phyloP scores from a whole-genome alignment of 805 yeast genomes.

The Kodamaea restingae region DNA sequence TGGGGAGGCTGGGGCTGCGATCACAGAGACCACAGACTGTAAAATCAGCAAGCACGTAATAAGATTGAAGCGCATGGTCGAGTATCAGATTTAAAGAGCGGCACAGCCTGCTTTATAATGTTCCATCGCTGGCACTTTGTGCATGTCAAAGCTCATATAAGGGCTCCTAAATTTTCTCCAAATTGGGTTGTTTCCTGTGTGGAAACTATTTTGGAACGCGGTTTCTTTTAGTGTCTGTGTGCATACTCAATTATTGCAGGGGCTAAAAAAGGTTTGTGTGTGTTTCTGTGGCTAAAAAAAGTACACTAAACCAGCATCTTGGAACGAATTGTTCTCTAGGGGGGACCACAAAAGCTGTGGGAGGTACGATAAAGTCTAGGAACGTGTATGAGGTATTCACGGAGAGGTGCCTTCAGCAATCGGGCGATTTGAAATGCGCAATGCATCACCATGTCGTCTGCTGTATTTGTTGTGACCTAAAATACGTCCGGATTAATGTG shows the following conservation, averaged over 20 bases:
- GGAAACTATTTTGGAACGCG: constrained; percentile 1
- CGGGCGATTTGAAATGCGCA: neutral
- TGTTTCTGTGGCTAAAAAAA: neutral
- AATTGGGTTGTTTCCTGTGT: neutral
- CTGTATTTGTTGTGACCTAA: no score
- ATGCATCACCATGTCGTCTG: no score
- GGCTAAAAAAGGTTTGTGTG: neutral
- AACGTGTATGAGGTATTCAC: no score
- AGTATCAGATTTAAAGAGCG: neutral
- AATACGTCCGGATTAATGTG: no score
- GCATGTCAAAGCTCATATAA: neutral
- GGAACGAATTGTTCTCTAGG: no score
- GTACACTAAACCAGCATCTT: constrained; percentile 1
- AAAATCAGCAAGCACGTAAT: constrained; percentile 4
- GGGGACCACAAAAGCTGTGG: no score
- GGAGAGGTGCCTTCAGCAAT: no score
- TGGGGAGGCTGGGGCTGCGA: constrained; percentile 5
- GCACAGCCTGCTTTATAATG: neutral
- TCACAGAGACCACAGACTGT: neutral
- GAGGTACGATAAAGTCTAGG: no score
- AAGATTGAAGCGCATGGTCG: constrained; percentile 6
- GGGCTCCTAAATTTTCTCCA: neutral
- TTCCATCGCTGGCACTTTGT: neutral
- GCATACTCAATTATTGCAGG: neutral
- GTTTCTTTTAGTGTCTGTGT: neutral